Evolutionary conservation across 495 filamentous ascomycete genomes (phyloP).

Genomic region (Xylaria flabelliformis): DNA sequence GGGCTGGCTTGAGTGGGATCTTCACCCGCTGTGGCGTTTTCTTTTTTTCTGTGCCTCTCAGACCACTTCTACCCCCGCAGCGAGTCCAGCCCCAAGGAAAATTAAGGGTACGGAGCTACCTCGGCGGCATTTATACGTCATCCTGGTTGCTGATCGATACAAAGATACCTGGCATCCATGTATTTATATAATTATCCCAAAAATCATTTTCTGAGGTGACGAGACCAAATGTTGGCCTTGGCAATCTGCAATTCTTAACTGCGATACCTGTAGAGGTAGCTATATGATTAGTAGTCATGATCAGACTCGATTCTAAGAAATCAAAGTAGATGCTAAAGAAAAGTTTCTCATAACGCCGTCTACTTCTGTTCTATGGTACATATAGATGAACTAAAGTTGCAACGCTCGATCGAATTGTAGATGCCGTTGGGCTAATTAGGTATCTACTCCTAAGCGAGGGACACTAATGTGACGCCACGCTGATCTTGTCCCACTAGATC

Average conservation of each 20-base stretch:
- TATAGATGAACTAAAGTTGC: background rate
- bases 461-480: conserved; percentile 39
- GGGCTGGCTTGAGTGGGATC: conserved; percentile 23
- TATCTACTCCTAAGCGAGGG: conserved; percentile 39
- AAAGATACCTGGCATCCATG: background rate
- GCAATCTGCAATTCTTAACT: background rate
- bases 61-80: conserved; percentile 19
- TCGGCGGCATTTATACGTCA: conserved; percentile 23
- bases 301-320: background rate
- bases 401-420: conserved; percentile 17
- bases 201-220: background rate
- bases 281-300: background rate
- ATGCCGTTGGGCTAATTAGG: conserved; percentile 29
- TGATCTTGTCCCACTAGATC: conserved; percentile 41
- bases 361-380: background rate
- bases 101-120: conserved; percentile 27
- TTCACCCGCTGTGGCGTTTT: conserved; percentile 27
- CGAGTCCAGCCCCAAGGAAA: conserved; percentile 23
- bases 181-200: conserved; percentile 21
- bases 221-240: background rate
- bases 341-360: background rate
- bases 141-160: conserved; percentile 28
- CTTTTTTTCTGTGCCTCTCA: conserved; percentile 20
- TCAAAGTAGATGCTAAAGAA: background rate
- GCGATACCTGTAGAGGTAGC: background rate